Base-by-base conservation (phyloP, 2,329 filamentous ascomycete species). In the Xylaria sp. region DNA sequence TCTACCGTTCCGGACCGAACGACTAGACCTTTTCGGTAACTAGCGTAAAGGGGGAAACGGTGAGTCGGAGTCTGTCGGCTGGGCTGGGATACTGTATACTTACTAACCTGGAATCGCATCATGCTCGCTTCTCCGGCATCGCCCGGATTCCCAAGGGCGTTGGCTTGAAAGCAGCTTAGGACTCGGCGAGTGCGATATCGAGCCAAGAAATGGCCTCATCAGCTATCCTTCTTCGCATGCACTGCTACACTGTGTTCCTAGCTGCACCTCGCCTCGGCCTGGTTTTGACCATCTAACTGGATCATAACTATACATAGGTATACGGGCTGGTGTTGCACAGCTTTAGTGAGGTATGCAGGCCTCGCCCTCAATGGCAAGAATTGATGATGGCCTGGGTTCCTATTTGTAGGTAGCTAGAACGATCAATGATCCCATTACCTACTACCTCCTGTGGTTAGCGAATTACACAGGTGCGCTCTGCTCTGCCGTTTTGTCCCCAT, bases 71-170 rank as follows among this genome's bases (percentile, higher is more conserved):
- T n/a, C n/a, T 48, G 25, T 12, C 44, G 57, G 20, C 12, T 18
- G 28, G 57, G 20, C 12, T 18, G 28, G 52, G 52, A n/a, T 48
- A 46, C 41, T 34, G 28, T 37, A 8, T 54, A 31, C 28, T 9
- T 37, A 15, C n/a, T 2, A 9, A 18, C 52, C 39, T 5, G 44
- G 54, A 13, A 62, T 59, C 46, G 13, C 62, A 70, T 54, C 55
- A 70, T 61, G 8, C 52, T 20, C n/a, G 55, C 56, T 52, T 50
- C 61, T 76, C 75, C 74, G 74, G 73, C 73, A 76, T 76, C 74
- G 73, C 74, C 73, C 73, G 72, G 67, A 63, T 54, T 31, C 51
- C 56, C 41, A 58, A 23, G 18, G 23, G 13, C 31, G n/a, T 20
- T 48, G n/a, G 6, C 23, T 25, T 20, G 39, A 54, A 61, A 48